Evolutionary conservation across 441 rosid genomes (phyloP), one percentile per base, ranked within the genome.

Genomic region (Daphne laureola): DNA sequence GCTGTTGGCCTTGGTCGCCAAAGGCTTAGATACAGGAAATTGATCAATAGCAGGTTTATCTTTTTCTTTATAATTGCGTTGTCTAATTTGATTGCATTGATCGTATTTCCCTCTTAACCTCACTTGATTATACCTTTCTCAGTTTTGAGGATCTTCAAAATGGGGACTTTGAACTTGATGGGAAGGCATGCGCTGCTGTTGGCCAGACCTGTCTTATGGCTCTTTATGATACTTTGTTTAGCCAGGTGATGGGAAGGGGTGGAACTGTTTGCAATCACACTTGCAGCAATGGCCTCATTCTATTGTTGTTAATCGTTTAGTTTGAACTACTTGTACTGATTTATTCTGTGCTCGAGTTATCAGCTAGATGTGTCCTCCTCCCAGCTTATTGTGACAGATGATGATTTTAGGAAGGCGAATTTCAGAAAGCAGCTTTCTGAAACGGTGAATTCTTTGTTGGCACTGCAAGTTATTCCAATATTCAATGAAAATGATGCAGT

Each of bases 101-200:
- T 31, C 11, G 11, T n/a, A n/a, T n/a, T n/a, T 3, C 38, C 38
- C 8, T 31, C 11, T 31, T 6, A 31, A 31, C 5, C 11, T 31
- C 9, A 31, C 38, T 8, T 31, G 38, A 6, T 1, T 60, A 46
- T 51, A 41, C 25, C 25, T 63, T 56, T 61, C 67, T 53, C 52
- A 77, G 82, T 63, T 67, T 77, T 43, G 77, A 74, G 62, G 82
- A 77, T 66, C 82, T 77, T 62, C 82, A 73, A 61, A 77, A 73
- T 47, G 78, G 75, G 27, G 78, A 77, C 61, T 41, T 4, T 53
- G 82, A 77, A 60, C 62, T 77, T 46, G 82, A 73, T 58, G 82
- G 82, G 55, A 77, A 77, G 70, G 82, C 79, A 43, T 73, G 79
- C 59, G 79, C 82, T 12, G 82, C 77, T 58, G 78, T 77, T 43